A percentile compares a stretch with the other conserved stretches of the same genome.
Conservation (phyloP, 2,329 filamentous ascomycete genomes). For the Neopestalotiopsis sp. region DNA sequence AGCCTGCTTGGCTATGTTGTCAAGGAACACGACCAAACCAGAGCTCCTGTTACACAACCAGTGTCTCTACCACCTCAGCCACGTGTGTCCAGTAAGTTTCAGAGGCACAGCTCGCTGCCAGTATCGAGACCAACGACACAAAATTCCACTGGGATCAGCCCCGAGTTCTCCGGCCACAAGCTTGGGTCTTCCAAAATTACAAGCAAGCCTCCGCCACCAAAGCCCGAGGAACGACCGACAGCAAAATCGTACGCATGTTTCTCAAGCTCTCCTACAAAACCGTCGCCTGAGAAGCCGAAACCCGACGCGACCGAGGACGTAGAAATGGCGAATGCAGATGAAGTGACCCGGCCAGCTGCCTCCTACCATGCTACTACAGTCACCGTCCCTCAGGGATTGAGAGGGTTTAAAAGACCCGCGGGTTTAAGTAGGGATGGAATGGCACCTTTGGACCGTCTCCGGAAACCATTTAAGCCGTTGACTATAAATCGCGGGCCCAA, state of each 20-base stretch:
- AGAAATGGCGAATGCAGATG: conserved; percentile 38
- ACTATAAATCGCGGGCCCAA: conserved; percentile 51
- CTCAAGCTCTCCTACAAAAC: conserved; percentile 58
- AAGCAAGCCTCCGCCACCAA: conserved; percentile 40
- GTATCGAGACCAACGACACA: conserved; percentile 12
- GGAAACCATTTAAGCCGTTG: conserved; percentile 63
- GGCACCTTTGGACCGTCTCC: conserved; percentile 55
- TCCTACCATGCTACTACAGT: conserved; percentile 60
- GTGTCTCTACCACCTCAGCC: background rate
- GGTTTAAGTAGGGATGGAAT: conserved; percentile 49
- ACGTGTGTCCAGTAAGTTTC: background rate
- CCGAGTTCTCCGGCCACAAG: conserved; percentile 43
- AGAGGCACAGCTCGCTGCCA: conserved; percentile 11
- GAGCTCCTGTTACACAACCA: background rate
- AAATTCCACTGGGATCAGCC: conserved; percentile 33
- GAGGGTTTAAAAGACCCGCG: conserved; percentile 49
- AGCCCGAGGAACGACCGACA: conserved; percentile 21
- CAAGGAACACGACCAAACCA: conserved; percentile 37
- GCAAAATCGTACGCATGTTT: conserved; percentile 60
- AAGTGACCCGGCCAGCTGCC: conserved; percentile 45
- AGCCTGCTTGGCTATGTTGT: conserved; percentile 38
- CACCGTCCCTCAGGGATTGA: conserved; percentile 39
- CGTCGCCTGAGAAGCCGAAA: conserved; percentile 22
- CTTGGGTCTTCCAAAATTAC: conserved; percentile 44
- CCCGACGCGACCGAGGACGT: conserved; percentile 25